Evolutionary conservation across 371 early-diverging fungal species (phyloP).

Genomic region (Apophysomyces elegans): DNA sequence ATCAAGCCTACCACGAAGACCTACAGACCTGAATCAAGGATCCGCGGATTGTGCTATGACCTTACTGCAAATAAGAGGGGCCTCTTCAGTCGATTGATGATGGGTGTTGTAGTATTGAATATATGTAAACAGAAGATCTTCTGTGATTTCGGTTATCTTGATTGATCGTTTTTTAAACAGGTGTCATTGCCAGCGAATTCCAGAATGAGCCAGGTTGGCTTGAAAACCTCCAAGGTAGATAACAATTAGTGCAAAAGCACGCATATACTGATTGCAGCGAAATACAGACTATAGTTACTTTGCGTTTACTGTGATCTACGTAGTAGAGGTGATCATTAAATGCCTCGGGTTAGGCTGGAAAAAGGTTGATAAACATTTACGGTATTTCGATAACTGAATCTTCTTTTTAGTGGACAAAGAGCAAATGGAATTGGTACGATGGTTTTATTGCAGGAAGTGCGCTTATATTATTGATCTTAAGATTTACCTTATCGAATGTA

Average conservation of each 20-base stretch:
- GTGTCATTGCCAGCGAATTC: conserved; percentile 49
- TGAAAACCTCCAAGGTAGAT: conserved; percentile 45
- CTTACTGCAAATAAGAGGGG: conserved; percentile 58
- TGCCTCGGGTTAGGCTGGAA: conserved; percentile 56
- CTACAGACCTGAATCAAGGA: conserved; percentile 40
- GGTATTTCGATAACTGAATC: no score
- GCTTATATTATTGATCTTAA: conserved; percentile 43
- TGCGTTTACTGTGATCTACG: conserved; percentile 48
- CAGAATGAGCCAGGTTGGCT: conserved; percentile 51
- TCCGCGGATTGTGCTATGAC: conserved; percentile 57
- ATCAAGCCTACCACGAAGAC: conserved; percentile 61
- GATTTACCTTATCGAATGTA: conserved; percentile 56
- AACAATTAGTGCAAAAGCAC: background rate
- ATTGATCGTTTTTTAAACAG: background rate
- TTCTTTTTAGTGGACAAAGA: conserved; percentile 53
- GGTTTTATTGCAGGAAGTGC: conserved; percentile 49
- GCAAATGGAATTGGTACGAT: conserved; percentile 64
- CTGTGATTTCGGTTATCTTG: background rate
- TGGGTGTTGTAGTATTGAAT: conserved; percentile 49
- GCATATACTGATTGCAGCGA: background rate
- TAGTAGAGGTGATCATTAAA: conserved; percentile 53
- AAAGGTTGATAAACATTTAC: conserved; percentile 30
- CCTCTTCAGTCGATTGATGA: conserved; percentile 53
- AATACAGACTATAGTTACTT: conserved; percentile 52
- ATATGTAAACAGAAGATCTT: conserved; percentile 29